Evolutionary conservation across 2,329 filamentous ascomycete species (phyloP).

Genomic region (Exophiala lecanii-corni): DNA sequence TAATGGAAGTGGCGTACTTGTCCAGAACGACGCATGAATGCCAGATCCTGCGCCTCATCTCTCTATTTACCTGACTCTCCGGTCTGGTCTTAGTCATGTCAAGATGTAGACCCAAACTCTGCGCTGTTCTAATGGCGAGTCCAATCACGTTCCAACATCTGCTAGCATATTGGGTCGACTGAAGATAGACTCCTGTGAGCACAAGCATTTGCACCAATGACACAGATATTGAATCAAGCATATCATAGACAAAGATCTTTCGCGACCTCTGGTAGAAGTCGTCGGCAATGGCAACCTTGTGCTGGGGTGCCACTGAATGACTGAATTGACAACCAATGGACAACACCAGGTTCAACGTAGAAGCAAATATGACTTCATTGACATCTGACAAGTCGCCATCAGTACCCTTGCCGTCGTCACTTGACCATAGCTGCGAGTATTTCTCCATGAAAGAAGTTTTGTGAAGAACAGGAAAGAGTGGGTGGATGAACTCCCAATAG

Average conservation of each 20-base stretch:
- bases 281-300: constrained; percentile 39
- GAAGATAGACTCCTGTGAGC: constrained; percentile 46
- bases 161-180: constrained; percentile 45
- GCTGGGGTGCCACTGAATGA: constrained; percentile 36
- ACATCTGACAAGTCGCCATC: constrained; percentile 34
- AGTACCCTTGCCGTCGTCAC: neutral
- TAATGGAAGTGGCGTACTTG: constrained; percentile 1
- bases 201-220: constrained; percentile 46
- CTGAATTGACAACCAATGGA: constrained; percentile 44
- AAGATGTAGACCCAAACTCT: constrained; percentile 43
- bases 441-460: constrained; percentile 32
- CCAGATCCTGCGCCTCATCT: constrained; percentile 29
- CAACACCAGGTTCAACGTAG: constrained; percentile 45
- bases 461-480: constrained; percentile 45
- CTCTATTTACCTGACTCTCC: constrained; percentile 21
- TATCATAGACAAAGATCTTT: constrained; percentile 38
- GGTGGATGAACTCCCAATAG: constrained; percentile 45
- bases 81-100: neutral
- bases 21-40: constrained; percentile 36
- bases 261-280: constrained; percentile 43
- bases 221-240: constrained; percentile 38
- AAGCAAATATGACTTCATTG: constrained; percentile 37
- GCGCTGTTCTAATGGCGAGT: constrained; percentile 43
- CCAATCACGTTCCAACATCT: constrained; percentile 50
- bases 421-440: constrained; percentile 43